Evolutionary conservation across 2,329 filamentous ascomycete species (phyloP), one percentile per base, ranked within the genome.

Genomic region (Fusarium agapanthi): DNA sequence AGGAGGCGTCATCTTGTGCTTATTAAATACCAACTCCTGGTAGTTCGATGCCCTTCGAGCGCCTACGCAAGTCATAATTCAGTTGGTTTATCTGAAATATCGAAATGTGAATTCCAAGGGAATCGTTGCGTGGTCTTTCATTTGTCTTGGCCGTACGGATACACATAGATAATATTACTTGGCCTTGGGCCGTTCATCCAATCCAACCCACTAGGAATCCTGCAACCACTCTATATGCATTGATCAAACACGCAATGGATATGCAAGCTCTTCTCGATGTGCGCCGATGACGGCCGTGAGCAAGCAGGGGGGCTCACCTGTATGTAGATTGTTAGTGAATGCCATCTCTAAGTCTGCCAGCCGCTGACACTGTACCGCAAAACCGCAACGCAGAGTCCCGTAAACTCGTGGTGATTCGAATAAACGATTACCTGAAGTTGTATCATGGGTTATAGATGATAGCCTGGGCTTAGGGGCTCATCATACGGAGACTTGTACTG

Each of bases 151-250:
- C 24, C 35, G 16, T 48, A 48, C 30, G n/a, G 48, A 35, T 26
- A 47, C 32, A 37, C 28, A 59, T 65, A 24, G 30, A 65, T 50
- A 53, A 65, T 69, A 54, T 41, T 65, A 18, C n/a, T 58, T 30
- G 40, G 16, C 34, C 37, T 51, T 45, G 15, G 24, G 37, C n/a
- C 24, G n/a, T 18, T 43, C 37, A 24, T 26, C 7, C 30, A 50
- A 50, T 10, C 54, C 10, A 20, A 26, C 32, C 10, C 24, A 26
- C 32, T 28, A n/a, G 22, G 15, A 55, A 32, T 37, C 45, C n/a
- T 28, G 35, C 34, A 62, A 59, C 34, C 34, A 40, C 34, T 35
- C 6, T 57, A 18, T 54, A 16, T 28, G 28, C 28, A 28, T n/a
- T 54, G 50, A 38, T 18, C 32, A 24, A 54, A 26, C 14, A 28